Conservation (phyloP, 78 protist genomes). For the Creolimax fragrantissima region DNA sequence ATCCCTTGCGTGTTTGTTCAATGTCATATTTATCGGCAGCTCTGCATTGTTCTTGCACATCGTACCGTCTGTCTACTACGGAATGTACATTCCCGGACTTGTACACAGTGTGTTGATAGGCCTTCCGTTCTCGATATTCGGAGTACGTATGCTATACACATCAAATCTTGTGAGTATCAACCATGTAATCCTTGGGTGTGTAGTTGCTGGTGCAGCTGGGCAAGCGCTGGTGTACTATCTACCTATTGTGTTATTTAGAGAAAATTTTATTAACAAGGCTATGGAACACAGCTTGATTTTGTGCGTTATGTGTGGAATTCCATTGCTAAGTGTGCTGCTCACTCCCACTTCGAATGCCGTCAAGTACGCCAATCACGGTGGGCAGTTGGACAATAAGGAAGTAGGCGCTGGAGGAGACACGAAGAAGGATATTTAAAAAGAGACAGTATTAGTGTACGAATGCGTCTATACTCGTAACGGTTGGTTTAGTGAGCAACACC, state of each 20-base stretch:
- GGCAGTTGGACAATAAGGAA: no score
- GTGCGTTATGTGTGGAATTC: neutral
- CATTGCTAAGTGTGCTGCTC: neutral
- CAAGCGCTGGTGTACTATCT: neutral
- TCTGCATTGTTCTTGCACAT: neutral
- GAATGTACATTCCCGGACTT: neutral
- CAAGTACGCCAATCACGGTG: neutral
- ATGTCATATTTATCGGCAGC: neutral
- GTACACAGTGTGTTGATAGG: neutral
- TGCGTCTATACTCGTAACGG: no score
- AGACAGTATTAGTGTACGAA: no score
- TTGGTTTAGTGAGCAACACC: no score
- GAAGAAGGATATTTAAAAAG: no score
- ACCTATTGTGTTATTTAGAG: neutral
- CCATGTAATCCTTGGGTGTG: neutral
- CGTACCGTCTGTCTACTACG: neutral
- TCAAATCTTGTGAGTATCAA: neutral
- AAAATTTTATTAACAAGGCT: neutral
- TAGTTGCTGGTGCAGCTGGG: neutral
- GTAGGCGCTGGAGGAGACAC: no score
- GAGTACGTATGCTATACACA: neutral
- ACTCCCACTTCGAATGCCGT: neutral
- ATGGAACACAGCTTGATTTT: neutral
- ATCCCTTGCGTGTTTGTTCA: neutral
- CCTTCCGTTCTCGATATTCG: neutral